Conservation (phyloP, 2,329 filamentous ascomycete genomes). For the Elsinoe ampelina region DNA sequence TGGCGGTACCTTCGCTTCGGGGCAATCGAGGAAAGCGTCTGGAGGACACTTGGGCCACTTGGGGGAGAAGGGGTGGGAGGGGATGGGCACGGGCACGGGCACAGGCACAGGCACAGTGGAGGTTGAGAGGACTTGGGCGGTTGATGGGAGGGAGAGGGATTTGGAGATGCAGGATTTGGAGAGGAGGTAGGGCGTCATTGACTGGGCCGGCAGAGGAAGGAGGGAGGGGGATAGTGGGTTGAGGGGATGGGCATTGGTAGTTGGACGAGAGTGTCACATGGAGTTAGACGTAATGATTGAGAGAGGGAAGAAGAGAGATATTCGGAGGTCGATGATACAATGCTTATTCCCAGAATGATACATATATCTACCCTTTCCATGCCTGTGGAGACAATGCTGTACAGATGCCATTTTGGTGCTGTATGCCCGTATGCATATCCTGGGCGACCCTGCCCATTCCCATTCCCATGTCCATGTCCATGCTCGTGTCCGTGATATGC, state of each 20-base stretch:
- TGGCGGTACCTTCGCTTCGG: background rate
- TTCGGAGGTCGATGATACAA: background rate
- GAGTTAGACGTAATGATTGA: no score
- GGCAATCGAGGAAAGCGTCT: background rate
- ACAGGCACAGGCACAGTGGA: background rate
- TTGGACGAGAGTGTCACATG: no score
- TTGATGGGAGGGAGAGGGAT: constrained; percentile 13
- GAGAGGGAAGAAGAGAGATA: no score
- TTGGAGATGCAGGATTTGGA: constrained; percentile 17
- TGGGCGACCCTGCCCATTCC: background rate
- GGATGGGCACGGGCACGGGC: background rate
- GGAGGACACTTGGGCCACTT: background rate
- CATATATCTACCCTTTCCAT: background rate
- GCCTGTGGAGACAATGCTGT: background rate
- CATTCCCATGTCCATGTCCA: background rate
- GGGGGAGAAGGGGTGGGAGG: background rate
- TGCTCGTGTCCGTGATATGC: background rate
- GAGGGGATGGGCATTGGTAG: background rate
- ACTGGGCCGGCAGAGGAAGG: background rate
- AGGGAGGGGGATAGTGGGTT: background rate
- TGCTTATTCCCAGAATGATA: constrained; percentile 8
- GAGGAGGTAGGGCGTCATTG: background rate
- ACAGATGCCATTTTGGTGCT: background rate
- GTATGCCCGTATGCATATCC: background rate
- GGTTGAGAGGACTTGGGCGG: background rate